phyloP scores from a whole-genome alignment of 306 rosid genomes.

The Lithocarpus polystachyus region DNA sequence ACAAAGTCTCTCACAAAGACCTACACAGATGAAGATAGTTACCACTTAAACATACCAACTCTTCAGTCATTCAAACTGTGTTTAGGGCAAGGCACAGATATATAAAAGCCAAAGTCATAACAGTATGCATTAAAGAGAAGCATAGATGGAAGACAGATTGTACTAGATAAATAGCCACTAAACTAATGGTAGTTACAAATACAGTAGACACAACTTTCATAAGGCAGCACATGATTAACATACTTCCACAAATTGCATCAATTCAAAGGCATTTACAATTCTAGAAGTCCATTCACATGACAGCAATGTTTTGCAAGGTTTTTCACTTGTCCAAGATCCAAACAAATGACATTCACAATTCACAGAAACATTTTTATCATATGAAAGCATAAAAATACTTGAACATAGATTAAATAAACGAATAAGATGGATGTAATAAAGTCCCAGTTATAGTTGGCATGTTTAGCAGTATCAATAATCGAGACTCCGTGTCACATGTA shows the following conservation, averaged over 20 bases:
- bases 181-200: background rate
- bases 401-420: background rate
- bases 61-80: conserved; percentile 13
- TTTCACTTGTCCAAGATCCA: background rate
- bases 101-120: background rate
- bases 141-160: background rate
- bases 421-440: background rate
- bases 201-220: background rate
- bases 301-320: background rate
- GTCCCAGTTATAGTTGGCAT: background rate
- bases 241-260: background rate
- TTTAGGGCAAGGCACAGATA: background rate
- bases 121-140: background rate
- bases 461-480: background rate
- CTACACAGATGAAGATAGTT: conserved; percentile 34
- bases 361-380: background rate
- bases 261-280: background rate
- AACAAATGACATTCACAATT: background rate
- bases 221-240: background rate
- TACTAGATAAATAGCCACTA: background rate
- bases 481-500: background rate
- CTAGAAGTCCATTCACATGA: background rate
- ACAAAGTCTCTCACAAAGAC: conserved; percentile 95
- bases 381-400: background rate
- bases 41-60: conserved; percentile 11